Base-by-base conservation (phyloP, 2,329 filamentous ascomycete species). In the Trichoderma afroharzianum region DNA sequence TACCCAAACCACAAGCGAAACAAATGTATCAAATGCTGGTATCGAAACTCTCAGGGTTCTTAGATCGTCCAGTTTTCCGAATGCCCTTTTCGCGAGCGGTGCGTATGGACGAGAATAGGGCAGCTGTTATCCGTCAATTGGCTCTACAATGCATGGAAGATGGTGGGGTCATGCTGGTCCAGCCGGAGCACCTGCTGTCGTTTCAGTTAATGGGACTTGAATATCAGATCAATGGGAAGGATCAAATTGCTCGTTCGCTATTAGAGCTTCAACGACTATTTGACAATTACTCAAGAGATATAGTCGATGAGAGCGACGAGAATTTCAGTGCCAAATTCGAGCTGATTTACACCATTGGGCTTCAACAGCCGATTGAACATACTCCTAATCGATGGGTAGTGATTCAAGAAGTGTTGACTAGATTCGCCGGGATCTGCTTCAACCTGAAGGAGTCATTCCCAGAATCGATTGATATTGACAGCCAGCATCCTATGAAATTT, bases 221-320 rank as follows among this genome's bases (percentile, higher is more conserved):
- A 71, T 81, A 77, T 4, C 75, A 83, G 0, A 75, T 86, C 1
- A 12, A n/a, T 18, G 74, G 81, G 1, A 28, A 75, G 0, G 84
- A 83, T 0, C 59, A 72, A 1, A 58, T 72, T 1, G n/a, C n/a
- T 75, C 89, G 15, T 72, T 86, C 0, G 28, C 76, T 0, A 83
- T 79, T 0, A n/a, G n/a, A n/a, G n/a, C n/a, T n/a, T n/a, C 85
- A 88, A 21, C 28, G n/a, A 79, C 0, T 86, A 83, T 80, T 91
- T 1, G 78, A 86, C 36, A 63, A 0, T 72, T 78, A 32, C 2
- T 82, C 85, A 0, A 81, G 88, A 0, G 89, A 91, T 72, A 83
- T 92, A 2, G 81, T 92, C 0, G 90, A 92, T 71, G 89, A 92
- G 77, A 89, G 87, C 55, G 90, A 92, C 62, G 88, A 91, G 71